These are phyloP conservation scores for Paramecium biaurelia DNA, from an alignment of 73 alveolate genomes.

Conservation along the genomic window DNA sequence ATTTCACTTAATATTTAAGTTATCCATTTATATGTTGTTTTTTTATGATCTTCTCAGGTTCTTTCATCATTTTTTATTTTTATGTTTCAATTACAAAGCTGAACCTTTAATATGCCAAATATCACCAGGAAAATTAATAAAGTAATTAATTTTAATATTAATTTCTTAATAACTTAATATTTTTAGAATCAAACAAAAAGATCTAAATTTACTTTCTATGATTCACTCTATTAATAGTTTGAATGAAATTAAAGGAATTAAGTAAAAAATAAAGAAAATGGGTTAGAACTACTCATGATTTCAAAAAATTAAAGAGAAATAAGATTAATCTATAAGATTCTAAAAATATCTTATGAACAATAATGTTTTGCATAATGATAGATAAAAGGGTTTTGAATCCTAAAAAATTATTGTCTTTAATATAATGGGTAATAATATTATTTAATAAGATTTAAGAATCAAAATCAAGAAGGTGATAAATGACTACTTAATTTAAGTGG, in stretches of 20 bases:
- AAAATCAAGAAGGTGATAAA: background rate
- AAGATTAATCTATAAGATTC: background rate
- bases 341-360: no score
- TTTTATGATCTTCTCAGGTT: slow-evolving; percentile 15
- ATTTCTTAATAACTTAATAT: background rate
- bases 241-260: background rate
- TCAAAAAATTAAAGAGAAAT: background rate
- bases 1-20: background rate
- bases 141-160: background rate
- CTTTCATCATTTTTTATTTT: slow-evolving; percentile 10
- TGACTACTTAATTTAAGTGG: background rate
- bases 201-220: background rate
- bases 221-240: background rate
- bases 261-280: background rate
- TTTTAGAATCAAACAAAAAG: background rate
- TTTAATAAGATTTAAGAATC: background rate
- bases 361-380: no score
- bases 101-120: background rate
- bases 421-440: no score
- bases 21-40: background rate
- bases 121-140: background rate
- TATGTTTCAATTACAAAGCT: background rate
- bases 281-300: no score
- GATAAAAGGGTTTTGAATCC: no score
- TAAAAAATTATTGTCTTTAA: no score